Percentiles rank a stretch among this genome's conserved stretches.
phyloP scores from a whole-genome alignment of 768 basidiomycete genomes.

The Lentinula edodes region DNA sequence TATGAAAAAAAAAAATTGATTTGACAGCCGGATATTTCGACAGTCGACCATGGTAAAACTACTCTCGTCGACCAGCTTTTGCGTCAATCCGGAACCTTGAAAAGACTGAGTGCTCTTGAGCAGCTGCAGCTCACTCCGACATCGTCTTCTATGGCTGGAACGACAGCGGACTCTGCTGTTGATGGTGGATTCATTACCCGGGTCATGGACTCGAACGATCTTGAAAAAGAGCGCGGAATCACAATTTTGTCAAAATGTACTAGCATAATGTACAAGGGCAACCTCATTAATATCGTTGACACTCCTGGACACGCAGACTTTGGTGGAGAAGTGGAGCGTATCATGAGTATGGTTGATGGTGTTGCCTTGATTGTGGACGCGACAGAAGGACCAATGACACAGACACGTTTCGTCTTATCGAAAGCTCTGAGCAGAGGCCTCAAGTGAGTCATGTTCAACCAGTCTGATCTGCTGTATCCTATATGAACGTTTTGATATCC shows the following conservation, averaged over 20 bases:
- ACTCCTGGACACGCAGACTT: conserved; percentile 62
- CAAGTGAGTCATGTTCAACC: conserved; percentile 21
- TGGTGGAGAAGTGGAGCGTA: conserved; percentile 57
- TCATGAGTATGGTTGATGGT: conserved; percentile 57
- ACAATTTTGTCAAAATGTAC: conserved; percentile 59
- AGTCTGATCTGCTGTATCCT: not conserved
- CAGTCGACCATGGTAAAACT: conserved; percentile 51
- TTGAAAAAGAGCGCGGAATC: conserved; percentile 55
- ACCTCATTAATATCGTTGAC: conserved; percentile 54
- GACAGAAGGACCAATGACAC: conserved; percentile 58
- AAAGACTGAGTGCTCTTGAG: conserved; percentile 30
- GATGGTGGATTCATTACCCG: conserved; percentile 37
- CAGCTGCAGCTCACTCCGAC: conserved; percentile 28
- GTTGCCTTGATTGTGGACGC: conserved; percentile 57
- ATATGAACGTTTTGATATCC: not conserved
- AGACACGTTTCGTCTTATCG: conserved; percentile 47
- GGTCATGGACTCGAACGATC: conserved; percentile 46
- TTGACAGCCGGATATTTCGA: not conserved
- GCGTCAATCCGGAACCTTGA: conserved; percentile 43
- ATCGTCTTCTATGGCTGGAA: conserved; percentile 19
- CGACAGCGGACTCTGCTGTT: conserved; percentile 27
- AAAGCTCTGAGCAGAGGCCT: conserved; percentile 40
- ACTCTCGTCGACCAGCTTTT: conserved; percentile 48
- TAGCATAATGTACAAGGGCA: conserved; percentile 41
- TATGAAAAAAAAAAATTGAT: not conserved